Evolutionary conservation across 2,329 filamentous ascomycete species (phyloP).

Genomic region (Coleophoma cylindrospora): DNA sequence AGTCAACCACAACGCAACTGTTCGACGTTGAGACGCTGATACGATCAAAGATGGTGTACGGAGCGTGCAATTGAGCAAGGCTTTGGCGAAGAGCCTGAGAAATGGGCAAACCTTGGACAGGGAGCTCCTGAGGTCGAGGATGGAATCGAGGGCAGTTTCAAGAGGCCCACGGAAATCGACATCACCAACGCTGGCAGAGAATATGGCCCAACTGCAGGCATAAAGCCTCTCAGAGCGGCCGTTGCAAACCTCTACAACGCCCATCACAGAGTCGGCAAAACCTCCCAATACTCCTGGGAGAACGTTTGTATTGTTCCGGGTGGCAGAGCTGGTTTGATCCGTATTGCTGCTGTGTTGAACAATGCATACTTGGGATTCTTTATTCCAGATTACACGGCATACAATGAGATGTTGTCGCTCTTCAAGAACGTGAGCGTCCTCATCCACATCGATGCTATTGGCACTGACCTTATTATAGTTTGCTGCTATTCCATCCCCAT

Average conservation of each 20-base stretch:
- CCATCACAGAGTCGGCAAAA: conserved; percentile 82
- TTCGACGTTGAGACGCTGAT: too few species aligned
- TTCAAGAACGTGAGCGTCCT: conserved; percentile 72
- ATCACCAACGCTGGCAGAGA: conserved; percentile 76
- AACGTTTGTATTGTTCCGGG: conserved; percentile 96
- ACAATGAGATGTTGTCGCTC: conserved; percentile 93
- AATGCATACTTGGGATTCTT: conserved; percentile 93
- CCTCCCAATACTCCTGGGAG: conserved; percentile 91
- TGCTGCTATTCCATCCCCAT: conserved; percentile 78
- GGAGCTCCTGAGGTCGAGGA: conserved; percentile 92
- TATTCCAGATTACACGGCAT: conserved; percentile 92
- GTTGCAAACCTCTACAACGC: conserved; percentile 91
- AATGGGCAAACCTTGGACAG: conserved; percentile 92
- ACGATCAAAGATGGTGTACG: conserved; percentile 59
- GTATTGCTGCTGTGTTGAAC: conserved; percentile 89
- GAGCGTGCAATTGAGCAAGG: conserved; percentile 87
- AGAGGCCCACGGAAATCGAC: conserved; percentile 72
- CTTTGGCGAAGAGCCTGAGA: conserved; percentile 73
- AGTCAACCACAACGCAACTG: too few species aligned
- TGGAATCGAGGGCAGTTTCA: conserved; percentile 85
- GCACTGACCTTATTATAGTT: conserved; percentile 48
- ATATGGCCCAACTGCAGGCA: conserved; percentile 91
- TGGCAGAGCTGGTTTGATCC: conserved; percentile 85
- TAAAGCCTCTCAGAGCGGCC: conserved; percentile 82
- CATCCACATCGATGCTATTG: conserved; percentile 9